Base-by-base conservation (phyloP, 2,329 filamentous ascomycete species). In the Fusarium praegraminearum region DNA sequence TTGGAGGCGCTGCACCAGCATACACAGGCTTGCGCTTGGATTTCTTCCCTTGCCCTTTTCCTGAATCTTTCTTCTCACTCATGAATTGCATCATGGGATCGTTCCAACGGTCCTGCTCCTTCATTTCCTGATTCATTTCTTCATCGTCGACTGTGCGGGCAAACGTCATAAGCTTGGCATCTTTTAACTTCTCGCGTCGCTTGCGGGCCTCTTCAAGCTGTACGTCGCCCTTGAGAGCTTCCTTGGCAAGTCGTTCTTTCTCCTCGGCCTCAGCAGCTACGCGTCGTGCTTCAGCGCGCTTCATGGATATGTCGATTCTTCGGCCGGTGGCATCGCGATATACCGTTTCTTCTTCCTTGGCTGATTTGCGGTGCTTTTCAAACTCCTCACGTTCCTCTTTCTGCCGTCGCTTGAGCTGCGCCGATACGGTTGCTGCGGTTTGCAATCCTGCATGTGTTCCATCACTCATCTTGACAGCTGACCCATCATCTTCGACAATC, bases 251-350 rank as follows among this genome's bases (percentile, higher is more conserved):
- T 30, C 83, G 82, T 77, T 91, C 90, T 73, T 91, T 89, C 71
- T 93, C 91, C 74, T 94, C 90, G 1, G 91, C 91, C 71, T 92
- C 93, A 7, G 79, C 78, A 2, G 83, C 85, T 12, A 80, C 80
- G 51, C 89, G 87, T n/a, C 93, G 87, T 52, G 93, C 91, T 79
- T 98, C 94, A 22, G 93, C 94, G 26, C 94, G 88, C 79, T 93
- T 93, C 91, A 97, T 93, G 20, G 91, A 90, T 26, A 98, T 88
- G 76, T 99, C 97, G 69, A 99, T 94, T 57, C 97, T 90, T n/a
- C 94, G 88, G 15, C 96, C 96, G 5, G 92, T 96, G 13, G 97
- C 96, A 80, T 99, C 96, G 73, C 96, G 92, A 78, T 98, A 98
- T 26, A 98, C 94, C 0, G 95, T 97, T 80, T 98, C 93, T 74